Percentiles rank a stretch among this genome's conserved stretches.
Conservation (phyloP, 352 stramenopile species). For the Phytophthora vignae region DNA sequence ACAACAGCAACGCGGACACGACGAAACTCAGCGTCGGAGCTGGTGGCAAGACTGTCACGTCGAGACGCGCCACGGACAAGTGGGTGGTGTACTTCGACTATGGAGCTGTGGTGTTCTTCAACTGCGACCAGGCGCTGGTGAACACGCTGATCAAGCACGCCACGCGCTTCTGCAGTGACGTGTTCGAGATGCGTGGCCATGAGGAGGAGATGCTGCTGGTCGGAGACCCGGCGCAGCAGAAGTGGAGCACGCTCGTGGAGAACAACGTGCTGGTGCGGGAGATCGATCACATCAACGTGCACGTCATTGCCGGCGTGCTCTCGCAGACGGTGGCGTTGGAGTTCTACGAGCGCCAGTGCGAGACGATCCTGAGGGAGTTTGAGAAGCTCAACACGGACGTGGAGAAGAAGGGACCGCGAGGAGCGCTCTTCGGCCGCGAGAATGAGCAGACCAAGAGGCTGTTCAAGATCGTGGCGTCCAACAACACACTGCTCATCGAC, state of each 20-base stretch:
- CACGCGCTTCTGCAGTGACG: conserved; percentile 77
- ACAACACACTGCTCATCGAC: conserved; percentile 97
- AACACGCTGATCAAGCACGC: conserved; percentile 81
- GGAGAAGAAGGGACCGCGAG: conserved; percentile 76
- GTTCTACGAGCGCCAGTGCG: conserved; percentile 96
- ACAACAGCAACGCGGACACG: conserved; percentile 38
- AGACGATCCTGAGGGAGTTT: conserved; percentile 96
- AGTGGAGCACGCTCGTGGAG: conserved; percentile 84
- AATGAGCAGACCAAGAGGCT: conserved; percentile 81
- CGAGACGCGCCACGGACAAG: conserved; percentile 88
- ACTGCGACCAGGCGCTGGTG: conserved; percentile 84
- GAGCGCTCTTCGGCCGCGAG: conserved; percentile 79
- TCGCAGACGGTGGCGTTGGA: conserved; percentile 96
- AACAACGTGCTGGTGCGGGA: conserved; percentile 86
- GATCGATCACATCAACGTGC: conserved; percentile 87
- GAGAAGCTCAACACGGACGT: conserved; percentile 93
- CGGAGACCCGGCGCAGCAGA: conserved; percentile 69
- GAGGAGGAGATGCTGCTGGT: conserved; percentile 84
- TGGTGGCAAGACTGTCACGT: conserved; percentile 62
- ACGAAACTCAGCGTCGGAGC: conserved; percentile 53
- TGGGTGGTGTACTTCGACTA: conserved; percentile 95
- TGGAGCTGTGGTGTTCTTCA: conserved; percentile 93
- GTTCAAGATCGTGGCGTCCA: conserved; percentile 94
- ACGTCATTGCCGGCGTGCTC: conserved; percentile 96
- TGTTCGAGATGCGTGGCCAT: conserved; percentile 81